phyloP scores from a whole-genome alignment of 2,329 filamentous ascomycete genomes.

The Zymoseptoria pseudotritici region DNA sequence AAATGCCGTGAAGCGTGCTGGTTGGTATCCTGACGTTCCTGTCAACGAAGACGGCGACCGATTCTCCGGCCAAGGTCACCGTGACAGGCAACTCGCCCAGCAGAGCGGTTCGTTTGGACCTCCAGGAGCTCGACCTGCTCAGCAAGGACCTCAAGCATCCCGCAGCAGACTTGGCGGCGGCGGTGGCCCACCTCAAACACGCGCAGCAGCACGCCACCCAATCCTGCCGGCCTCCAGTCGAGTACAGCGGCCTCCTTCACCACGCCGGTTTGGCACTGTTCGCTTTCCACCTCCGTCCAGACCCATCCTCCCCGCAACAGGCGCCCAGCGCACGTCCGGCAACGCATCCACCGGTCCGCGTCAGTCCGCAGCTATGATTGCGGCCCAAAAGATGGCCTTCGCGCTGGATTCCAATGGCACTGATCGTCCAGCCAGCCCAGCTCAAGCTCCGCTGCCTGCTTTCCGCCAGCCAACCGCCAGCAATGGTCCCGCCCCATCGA shows the following conservation, averaged over 20 bases:
- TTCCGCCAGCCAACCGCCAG: background rate
- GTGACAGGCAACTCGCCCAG: background rate
- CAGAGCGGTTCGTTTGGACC: background rate
- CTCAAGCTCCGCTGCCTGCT: background rate
- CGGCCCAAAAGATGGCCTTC: background rate
- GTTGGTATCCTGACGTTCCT: background rate
- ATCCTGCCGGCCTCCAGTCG: background rate
- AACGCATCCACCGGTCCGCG: background rate
- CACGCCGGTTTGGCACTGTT: background rate
- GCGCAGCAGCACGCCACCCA: too few species aligned
- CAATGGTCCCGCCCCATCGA: background rate
- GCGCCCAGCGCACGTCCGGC: background rate
- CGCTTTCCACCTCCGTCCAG: background rate
- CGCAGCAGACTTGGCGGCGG: background rate
- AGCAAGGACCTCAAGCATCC: background rate
- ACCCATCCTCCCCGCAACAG: background rate
- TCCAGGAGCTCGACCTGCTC: background rate
- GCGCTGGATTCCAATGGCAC: background rate
- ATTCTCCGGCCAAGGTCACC: background rate
- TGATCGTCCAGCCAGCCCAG: background rate
- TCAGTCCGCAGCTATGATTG: background rate
- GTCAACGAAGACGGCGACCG: background rate
- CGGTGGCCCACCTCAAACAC: background rate
- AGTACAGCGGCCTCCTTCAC: background rate
- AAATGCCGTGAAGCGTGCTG: background rate